phyloP scores from a whole-genome alignment of 2,329 filamentous ascomycete species.

The Penicillium hesseltinei region DNA sequence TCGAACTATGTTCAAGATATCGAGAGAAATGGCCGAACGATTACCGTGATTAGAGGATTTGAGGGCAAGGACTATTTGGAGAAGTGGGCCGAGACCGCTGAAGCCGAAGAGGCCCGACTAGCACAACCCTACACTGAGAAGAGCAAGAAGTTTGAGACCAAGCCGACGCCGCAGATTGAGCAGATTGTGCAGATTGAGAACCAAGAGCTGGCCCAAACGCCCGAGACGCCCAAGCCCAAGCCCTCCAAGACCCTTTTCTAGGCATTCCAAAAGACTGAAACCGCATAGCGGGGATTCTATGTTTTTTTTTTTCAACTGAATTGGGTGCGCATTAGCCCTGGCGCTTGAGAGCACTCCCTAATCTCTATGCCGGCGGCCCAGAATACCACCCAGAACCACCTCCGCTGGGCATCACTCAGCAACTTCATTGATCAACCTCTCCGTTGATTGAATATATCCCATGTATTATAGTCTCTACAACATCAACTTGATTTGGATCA shows the following conservation, averaged over 20 bases:
- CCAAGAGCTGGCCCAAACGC: neutral
- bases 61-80: constrained; percentile 40
- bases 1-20: constrained; percentile 31
- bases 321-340: neutral
- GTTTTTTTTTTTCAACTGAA: neutral
- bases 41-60: constrained; percentile 32
- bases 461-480: constrained; percentile 32
- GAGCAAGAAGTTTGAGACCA: neutral
- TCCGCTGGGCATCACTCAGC: neutral
- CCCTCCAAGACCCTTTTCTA: neutral
- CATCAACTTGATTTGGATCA: constrained; percentile 9
- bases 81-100: constrained; percentile 39
- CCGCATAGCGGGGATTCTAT: neutral
- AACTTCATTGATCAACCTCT: neutral
- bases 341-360: neutral
- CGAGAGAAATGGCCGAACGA: constrained; percentile 25
- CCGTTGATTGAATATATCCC: constrained; percentile 21
- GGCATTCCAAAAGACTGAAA: neutral
- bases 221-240: neutral
- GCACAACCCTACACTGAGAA: neutral
- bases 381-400: neutral
- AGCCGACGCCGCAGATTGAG: neutral
- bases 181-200: neutral
- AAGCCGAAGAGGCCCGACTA: constrained; percentile 27
- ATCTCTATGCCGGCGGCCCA: neutral